Conservation (phyloP, 352 stramenopile genomes). For the Globisporangium cylindrosporum region DNA sequence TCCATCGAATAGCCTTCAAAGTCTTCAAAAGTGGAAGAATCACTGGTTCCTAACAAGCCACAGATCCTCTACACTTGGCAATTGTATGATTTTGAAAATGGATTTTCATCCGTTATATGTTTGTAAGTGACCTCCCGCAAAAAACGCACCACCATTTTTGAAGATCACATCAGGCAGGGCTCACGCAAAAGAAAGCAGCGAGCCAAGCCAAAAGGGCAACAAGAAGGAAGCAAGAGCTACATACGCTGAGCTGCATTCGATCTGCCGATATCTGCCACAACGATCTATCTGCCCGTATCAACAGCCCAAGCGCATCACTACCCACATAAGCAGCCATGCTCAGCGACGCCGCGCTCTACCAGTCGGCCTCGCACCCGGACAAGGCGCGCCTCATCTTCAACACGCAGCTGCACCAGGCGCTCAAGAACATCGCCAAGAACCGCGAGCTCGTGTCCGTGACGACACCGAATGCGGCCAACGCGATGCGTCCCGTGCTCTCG, state of each 20-base stretch:
- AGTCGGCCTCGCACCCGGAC: slow-evolving; percentile 44
- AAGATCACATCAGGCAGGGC: not conserved
- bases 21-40: not conserved
- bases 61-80: not conserved
- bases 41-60: not conserved
- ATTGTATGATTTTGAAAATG: not conserved
- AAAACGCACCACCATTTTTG: not conserved
- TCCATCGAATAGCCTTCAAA: not conserved
- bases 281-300: not conserved
- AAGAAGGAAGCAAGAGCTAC: not conserved
- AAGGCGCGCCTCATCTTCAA: slow-evolving; percentile 68
- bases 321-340: slow-evolving; percentile 19
- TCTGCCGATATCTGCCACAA: not conserved
- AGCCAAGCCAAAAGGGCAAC: not conserved
- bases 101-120: not conserved
- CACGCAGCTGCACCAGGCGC: slow-evolving; percentile 68
- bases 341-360: slow-evolving; percentile 43
- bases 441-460: slow-evolving; percentile 41
- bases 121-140: not conserved
- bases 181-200: not conserved
- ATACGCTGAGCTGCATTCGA: not conserved
- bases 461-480: slow-evolving; percentile 22
- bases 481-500: slow-evolving; percentile 34
- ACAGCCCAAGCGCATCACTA: too few relatives aligned
- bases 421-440: slow-evolving; percentile 60